phyloP scores from a whole-genome alignment of 352 stramenopile genomes.

The Phytophthora hybrid region DNA sequence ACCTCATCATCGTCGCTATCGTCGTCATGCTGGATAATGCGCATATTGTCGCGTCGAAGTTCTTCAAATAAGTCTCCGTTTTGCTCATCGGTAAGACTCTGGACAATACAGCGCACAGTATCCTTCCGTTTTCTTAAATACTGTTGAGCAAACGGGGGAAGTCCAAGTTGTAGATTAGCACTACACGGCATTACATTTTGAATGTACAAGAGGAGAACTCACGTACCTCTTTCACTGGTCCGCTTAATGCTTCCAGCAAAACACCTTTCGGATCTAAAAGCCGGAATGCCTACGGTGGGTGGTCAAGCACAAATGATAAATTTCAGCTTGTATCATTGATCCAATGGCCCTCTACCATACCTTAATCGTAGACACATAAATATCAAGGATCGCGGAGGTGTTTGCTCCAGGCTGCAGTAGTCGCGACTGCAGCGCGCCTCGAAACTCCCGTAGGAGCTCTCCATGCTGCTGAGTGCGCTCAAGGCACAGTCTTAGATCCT shows the following conservation, averaged over 20 bases:
- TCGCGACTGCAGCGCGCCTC: constrained; percentile 77
- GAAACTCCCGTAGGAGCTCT: constrained; percentile 84
- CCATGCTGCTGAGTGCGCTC: constrained; percentile 88
- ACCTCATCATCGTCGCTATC: constrained; percentile 95
- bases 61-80: constrained; percentile 97
- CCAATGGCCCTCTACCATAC: constrained; percentile 20
- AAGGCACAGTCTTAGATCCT: constrained; percentile 78
- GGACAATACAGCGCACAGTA: constrained; percentile 98
- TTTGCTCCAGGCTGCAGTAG: constrained; percentile 96
- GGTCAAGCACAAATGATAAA: neutral
- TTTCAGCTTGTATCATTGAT: neutral
- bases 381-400: constrained; percentile 97
- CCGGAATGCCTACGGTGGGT: constrained; percentile 73
- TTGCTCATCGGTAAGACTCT: constrained; percentile 89
- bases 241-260: constrained; percentile 87
- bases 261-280: constrained; percentile 94
- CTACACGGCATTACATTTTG: neutral
- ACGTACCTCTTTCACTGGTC: constrained; percentile 72
- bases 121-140: constrained; percentile 96
- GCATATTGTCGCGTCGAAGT: constrained; percentile 92
- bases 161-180: neutral
- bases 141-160: constrained; percentile 18
- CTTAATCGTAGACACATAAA: constrained; percentile 98
- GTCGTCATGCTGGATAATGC: constrained; percentile 93
- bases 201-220: neutral